phyloP scores from a whole-genome alignment of 352 stramenopile genomes.

The Chrysophaeum taylorii region DNA sequence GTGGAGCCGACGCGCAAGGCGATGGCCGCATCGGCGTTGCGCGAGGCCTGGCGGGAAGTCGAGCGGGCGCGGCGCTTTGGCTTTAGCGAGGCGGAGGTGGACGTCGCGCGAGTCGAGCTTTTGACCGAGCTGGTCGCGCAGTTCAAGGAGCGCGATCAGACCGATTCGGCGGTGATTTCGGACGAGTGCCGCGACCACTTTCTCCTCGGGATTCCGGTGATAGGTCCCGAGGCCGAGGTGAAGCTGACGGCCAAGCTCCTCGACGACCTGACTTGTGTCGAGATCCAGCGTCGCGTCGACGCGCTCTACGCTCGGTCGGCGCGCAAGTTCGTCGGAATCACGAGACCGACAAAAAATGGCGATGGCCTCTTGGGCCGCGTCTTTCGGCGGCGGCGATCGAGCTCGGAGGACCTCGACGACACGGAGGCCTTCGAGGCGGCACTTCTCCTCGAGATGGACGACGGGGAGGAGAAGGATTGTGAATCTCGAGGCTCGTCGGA shows the following conservation, averaged over 20 bases:
- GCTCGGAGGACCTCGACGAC: no score
- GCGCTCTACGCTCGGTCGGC: no score
- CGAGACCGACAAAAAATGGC: no score
- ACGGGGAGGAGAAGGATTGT: no score
- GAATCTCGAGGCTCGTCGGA: no score
- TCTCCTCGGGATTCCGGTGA: constrained; percentile 11
- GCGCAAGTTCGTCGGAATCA: no score
- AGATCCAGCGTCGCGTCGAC: no score
- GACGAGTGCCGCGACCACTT: constrained; percentile 29
- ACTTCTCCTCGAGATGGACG: no score
- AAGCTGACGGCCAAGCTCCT: background rate
- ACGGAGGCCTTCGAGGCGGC: no score
- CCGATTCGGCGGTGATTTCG: constrained; percentile 18
- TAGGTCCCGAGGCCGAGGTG: constrained; percentile 22
- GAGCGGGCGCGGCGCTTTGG: background rate
- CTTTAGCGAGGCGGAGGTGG: constrained; percentile 14
- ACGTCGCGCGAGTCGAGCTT: constrained; percentile 20
- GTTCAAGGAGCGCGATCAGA: constrained; percentile 23
- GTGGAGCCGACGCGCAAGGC: background rate
- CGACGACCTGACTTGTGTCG: background rate
- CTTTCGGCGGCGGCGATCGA: no score
- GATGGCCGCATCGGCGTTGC: background rate
- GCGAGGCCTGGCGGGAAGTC: background rate
- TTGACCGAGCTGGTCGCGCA: constrained; percentile 21
- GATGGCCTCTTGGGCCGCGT: no score